Evolutionary conservation across 495 filamentous ascomycete genomes (phyloP).

Genomic region (Pyrenula aspistea): DNA sequence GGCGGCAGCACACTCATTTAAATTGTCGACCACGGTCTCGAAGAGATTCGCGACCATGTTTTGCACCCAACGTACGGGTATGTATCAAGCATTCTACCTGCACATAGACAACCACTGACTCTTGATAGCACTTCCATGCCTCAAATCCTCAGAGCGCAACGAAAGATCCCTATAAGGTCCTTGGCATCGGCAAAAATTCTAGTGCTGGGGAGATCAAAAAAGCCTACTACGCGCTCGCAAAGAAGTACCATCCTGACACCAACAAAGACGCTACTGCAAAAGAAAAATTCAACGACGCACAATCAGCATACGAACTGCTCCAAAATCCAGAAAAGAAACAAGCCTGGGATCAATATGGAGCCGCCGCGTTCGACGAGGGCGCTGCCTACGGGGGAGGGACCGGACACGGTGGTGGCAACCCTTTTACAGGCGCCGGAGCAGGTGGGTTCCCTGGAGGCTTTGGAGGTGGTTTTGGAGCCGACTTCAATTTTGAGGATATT

Average conservation of each 20-base stretch:
- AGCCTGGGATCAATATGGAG: slow-evolving; percentile 80
- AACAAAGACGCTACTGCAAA: slow-evolving; percentile 89
- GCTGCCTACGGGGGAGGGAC: slow-evolving; percentile 37
- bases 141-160: slow-evolving; percentile 48
- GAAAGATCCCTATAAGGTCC: slow-evolving; percentile 71
- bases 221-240: slow-evolving; percentile 95
- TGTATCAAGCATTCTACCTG: background rate
- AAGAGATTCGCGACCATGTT: background rate
- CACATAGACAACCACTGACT: no score
- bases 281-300: slow-evolving; percentile 86
- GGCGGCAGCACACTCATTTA: background rate
- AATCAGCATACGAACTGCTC: slow-evolving; percentile 83
- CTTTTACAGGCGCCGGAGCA: slow-evolving; percentile 45
- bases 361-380: slow-evolving; percentile 73
- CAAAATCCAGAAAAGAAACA: slow-evolving; percentile 85
- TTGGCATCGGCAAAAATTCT: slow-evolving; percentile 73
- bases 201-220: slow-evolving; percentile 90
- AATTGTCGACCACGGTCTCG: background rate
- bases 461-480: slow-evolving; percentile 52
- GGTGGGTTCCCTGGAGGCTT: slow-evolving; percentile 42
- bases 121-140: slow-evolving; percentile 79
- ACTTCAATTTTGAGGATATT: slow-evolving; percentile 91
- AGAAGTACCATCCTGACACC: slow-evolving; percentile 96
- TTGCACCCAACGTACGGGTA: background rate
- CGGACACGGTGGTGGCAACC: slow-evolving; percentile 50